These are phyloP conservation scores for Amphicarpaea edgeworthii DNA, from an alignment of 306 rosid genomes.

Conservation along the genomic window DNA sequence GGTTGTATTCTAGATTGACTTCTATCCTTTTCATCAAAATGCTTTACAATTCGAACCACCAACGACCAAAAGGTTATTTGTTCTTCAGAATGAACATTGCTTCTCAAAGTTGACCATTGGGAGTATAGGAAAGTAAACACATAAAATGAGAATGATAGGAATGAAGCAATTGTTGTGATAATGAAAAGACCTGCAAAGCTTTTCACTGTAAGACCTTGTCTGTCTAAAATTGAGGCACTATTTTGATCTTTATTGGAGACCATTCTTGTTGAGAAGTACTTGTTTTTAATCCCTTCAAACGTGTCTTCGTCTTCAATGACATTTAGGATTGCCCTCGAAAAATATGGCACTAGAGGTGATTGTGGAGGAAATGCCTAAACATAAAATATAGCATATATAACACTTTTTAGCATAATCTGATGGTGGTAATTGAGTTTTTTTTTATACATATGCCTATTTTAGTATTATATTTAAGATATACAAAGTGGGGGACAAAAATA, in stretches of 20 bases:
- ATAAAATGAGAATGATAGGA: conserved; percentile 21
- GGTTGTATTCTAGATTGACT: too few relatives aligned
- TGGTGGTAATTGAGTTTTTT: too few relatives aligned
- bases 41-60: conserved; percentile 13
- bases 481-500: too few relatives aligned
- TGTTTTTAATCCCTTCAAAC: conserved; percentile 33
- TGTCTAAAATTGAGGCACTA: conserved; percentile 14
- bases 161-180: conserved; percentile 25
- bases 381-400: background rate
- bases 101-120: conserved; percentile 24
- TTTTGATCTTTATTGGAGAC: conserved; percentile 20
- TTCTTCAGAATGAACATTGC: background rate
- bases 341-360: conserved; percentile 51
- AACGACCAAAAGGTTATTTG: conserved; percentile 5
- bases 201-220: conserved; percentile 42
- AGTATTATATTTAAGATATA: too few relatives aligned
- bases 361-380: conserved; percentile 54
- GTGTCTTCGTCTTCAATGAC: conserved; percentile 46
- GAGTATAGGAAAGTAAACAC: background rate
- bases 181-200: conserved; percentile 58
- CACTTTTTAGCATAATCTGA: background rate
- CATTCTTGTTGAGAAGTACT: conserved; percentile 24
- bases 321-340: conserved; percentile 50
- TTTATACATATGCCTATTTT: too few relatives aligned
- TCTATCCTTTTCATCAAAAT: conserved; percentile 22